Conservation (phyloP, 257 asterid species). For the Salvia hispanica region DNA sequence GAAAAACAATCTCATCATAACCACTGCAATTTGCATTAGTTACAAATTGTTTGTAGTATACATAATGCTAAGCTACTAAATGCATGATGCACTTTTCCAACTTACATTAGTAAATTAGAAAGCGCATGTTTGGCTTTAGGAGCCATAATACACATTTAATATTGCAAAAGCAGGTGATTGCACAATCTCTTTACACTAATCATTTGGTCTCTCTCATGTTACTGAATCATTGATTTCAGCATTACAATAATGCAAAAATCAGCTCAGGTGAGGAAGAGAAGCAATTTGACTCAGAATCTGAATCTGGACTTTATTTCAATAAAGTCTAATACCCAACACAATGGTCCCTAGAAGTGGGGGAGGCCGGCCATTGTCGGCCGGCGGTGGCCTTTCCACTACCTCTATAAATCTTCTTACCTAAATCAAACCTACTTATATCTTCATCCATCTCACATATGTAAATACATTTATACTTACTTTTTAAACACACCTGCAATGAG, state of each 20-base stretch:
- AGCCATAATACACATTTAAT: conserved; percentile 39
- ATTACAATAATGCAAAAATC: conserved; percentile 36
- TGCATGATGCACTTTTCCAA: conserved; percentile 38
- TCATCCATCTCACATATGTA: neutral
- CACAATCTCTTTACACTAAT: conserved; percentile 50
- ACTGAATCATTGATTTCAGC: conserved; percentile 64
- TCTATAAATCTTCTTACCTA: conserved; percentile 30
- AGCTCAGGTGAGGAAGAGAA: conserved; percentile 30
- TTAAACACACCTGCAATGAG: neutral
- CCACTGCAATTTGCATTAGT: conserved; percentile 23
- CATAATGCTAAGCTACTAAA: conserved; percentile 21
- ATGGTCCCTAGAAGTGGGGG: conserved; percentile 58
- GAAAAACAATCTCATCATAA: conserved; percentile 30
- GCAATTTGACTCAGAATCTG: conserved; percentile 50
- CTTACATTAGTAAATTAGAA: conserved; percentile 36
- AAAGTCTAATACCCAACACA: conserved; percentile 46
- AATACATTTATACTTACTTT: neutral
- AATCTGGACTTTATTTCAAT: conserved; percentile 43
- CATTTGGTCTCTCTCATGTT: conserved; percentile 75
- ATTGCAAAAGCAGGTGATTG: conserved; percentile 43
- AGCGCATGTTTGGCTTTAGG: conserved; percentile 54
- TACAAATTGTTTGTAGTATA: neutral
- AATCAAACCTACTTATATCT: conserved; percentile 24
- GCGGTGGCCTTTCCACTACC: conserved; percentile 50
- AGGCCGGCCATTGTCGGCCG: conserved; percentile 60